Evolutionary conservation across 768 basidiomycete genomes (phyloP).

Genomic region (Lentinula boryana): DNA sequence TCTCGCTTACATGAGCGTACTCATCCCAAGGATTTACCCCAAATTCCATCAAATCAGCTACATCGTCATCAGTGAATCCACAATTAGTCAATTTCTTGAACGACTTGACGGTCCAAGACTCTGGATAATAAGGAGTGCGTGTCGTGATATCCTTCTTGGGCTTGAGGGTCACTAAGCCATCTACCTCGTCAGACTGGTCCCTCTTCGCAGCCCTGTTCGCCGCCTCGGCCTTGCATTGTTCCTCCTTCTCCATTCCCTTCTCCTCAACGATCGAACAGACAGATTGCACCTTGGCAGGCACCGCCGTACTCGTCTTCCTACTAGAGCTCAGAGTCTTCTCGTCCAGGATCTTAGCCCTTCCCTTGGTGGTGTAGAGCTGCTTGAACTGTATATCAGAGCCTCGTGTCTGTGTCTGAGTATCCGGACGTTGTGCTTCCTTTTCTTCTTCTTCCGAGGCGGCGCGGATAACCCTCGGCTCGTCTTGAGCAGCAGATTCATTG

Average conservation of each 20-base stretch:
- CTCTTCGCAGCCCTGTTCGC: neutral
- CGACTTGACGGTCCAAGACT: neutral
- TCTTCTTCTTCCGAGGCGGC: neutral
- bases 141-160: neutral
- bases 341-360: neutral
- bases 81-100: neutral
- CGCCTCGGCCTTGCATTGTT: neutral
- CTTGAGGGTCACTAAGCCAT: neutral
- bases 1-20: neutral
- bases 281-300: neutral
- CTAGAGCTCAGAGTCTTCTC: neutral
- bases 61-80: neutral
- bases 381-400: neutral
- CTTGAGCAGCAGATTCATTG: neutral
- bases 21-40: slow-evolving; percentile 1
- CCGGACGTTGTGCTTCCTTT: neutral
- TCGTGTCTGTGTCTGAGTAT: neutral
- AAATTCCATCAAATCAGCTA: neutral
- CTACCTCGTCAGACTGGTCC: neutral
- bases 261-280: neutral
- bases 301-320: neutral
- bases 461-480: neutral
- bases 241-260: neutral
- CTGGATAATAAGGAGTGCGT: neutral
- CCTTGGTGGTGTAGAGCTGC: neutral